Percentiles rank a stretch among this genome's conserved stretches.
Conservation (phyloP, 139 green algal genomes). For the Yamagishiella unicocca region DNA sequence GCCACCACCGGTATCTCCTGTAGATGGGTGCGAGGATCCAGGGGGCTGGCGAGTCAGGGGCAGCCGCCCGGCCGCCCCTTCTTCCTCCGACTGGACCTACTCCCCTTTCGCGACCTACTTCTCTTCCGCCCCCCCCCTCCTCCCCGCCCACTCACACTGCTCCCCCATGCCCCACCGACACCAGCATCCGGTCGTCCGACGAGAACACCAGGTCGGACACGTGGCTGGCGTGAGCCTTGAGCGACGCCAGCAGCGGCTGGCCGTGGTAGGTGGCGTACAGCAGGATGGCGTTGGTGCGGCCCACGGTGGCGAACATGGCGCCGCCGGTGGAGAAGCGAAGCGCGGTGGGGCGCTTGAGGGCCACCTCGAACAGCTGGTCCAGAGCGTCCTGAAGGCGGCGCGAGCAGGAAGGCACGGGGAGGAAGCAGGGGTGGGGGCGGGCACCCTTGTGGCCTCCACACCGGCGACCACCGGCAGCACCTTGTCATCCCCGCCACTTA, state of each 20-base stretch:
- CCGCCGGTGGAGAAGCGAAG: conserved; percentile 66
- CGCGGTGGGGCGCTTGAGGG: conserved; percentile 63
- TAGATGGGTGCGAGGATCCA: too few species aligned
- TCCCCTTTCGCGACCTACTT: not conserved
- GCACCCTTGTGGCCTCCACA: not conserved
- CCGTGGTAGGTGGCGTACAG: conserved; percentile 50
- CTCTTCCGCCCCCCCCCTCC: not conserved
- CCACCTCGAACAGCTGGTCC: conserved; percentile 47
- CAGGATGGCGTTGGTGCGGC: conserved; percentile 63
- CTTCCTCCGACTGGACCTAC: not conserved
- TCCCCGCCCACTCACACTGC: conserved; percentile 54
- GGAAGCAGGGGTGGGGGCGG: not conserved
- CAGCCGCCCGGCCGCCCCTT: not conserved
- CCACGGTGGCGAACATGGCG: conserved; percentile 63
- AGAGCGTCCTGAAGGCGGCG: conserved; percentile 52
- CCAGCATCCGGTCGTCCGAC: conserved; percentile 60
- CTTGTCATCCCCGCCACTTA: not conserved
- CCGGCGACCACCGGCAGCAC: too few species aligned
- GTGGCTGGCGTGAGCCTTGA: conserved; percentile 64
- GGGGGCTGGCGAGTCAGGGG: too few species aligned
- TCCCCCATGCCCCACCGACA: conserved; percentile 62
- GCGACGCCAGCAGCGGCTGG: conserved; percentile 34
- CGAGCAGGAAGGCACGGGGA: too few species aligned
- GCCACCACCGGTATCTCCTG: too few species aligned
- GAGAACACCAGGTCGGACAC: conserved; percentile 61